Conservation (phyloP, 1,284 basidiomycete species). For the Mycosarcoma mackinlayi region DNA sequence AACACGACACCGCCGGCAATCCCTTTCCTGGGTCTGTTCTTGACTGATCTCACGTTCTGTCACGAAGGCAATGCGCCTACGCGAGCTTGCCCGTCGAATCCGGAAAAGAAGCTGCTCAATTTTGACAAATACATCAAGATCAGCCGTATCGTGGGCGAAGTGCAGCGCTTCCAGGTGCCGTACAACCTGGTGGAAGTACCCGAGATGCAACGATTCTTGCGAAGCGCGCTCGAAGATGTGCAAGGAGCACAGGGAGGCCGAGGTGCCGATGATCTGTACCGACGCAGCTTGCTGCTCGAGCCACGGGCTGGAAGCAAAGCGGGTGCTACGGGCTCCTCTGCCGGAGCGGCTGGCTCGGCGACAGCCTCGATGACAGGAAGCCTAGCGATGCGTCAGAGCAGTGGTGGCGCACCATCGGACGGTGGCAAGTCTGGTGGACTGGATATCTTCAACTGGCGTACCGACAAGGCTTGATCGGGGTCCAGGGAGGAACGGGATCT, state of each 20-base stretch:
- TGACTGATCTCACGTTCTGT: constrained; percentile 94
- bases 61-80: constrained; percentile 91
- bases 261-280: constrained; percentile 63
- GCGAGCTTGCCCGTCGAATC: constrained; percentile 76
- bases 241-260: constrained; percentile 44
- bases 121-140: constrained; percentile 77
- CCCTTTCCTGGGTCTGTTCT: constrained; percentile 76
- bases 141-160: constrained; percentile 73
- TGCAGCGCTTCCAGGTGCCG: constrained; percentile 90
- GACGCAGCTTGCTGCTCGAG: constrained; percentile 64
- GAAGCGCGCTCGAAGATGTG: constrained; percentile 49
- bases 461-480: constrained; percentile 28
- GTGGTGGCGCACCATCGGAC: constrained; percentile 17
- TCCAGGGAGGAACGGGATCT: neutral
- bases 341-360: neutral
- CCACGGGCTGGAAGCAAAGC: constrained; percentile 50
- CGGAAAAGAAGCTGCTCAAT: constrained; percentile 86
- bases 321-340: no score
- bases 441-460: constrained; percentile 62
- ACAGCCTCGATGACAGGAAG: constrained; percentile 34
- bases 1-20: constrained; percentile 56
- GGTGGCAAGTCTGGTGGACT: constrained; percentile 41
- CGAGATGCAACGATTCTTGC: constrained; percentile 82
- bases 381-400: constrained; percentile 37
- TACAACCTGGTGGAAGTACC: constrained; percentile 84